Base-by-base conservation (phyloP, 495 filamentous ascomycete species). In the Podospora tetraspora region DNA sequence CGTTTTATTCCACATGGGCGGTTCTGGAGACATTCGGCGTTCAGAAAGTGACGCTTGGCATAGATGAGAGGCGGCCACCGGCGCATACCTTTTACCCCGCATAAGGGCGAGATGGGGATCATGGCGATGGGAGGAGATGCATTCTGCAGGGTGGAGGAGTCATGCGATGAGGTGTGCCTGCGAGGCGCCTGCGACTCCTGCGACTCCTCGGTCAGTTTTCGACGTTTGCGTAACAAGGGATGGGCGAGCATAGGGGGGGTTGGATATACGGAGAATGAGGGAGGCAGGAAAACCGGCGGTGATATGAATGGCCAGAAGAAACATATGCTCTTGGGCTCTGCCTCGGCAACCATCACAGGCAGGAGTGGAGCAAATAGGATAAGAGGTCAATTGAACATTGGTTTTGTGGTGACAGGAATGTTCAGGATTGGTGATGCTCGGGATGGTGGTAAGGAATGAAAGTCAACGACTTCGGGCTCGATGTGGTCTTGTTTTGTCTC, bases 61-160 rank as follows among this genome's bases (percentile, higher is more conserved):
- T 74, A 74, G 72, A 74, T 67, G 72, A 70, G 63, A 74, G 66
- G 61, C 65, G 63, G 65, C 67, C 63, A 69, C 67, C 61, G 72
- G 70, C 72, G 64, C 64, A 70, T 63, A 62, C 67, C 52, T 59
- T 57, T 52, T 64, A 21, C n/a, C 27, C 27, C 25, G 43, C 43
- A 37, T 56, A 37, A 24, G 25, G 19, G 8, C 23, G 19, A 13
- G 34, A 37, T 22, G 59, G 61, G 66, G 59, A 57, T 62, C 52
- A 57, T 62, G 59, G 56, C 22, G 25, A 34, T n/a, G 19, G 27
- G 34, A 3, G 66, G 30, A 34, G 30, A 19, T 29, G 64, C 64
- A 59, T 34, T 29, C 59, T 22, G 59, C 30, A 67, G 25, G 30
- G 30, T 29, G 32, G 52, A 21, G 22, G 25, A 24, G 58, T 23